These are phyloP conservation scores for Phylloporus sp. DNA, from an alignment of 768 basidiomycete species.

Conservation along the genomic window DNA sequence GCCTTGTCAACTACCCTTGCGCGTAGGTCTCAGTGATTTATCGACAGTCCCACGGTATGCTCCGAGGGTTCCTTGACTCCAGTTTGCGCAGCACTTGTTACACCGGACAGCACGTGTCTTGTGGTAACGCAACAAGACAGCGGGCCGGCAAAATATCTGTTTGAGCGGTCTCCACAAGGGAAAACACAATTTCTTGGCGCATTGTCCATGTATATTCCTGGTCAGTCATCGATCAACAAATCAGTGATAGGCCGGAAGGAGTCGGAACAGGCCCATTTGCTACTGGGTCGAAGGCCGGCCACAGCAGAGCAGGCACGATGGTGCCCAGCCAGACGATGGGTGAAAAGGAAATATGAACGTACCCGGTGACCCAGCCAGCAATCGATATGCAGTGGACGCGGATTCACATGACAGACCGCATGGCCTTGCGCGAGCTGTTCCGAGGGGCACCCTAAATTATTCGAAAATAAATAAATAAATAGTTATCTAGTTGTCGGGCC, in stretches of 20 bases:
- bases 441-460: too few relatives aligned
- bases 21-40: neutral
- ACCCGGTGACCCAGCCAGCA: neutral
- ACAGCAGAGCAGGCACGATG: neutral
- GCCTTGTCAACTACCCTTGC: neutral
- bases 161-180: neutral
- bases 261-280: conserved; percentile 4
- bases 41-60: conserved; percentile 1
- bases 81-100: neutral
- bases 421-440: too few relatives aligned
- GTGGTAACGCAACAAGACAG: neutral
- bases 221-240: conserved; percentile 9
- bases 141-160: neutral
- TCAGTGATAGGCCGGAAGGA: conserved; percentile 12
- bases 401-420: conserved; percentile 15
- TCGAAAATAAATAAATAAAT: neutral
- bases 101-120: conserved; percentile 4
- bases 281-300: neutral
- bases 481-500: conserved; percentile 16
- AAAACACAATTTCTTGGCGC: conserved; percentile 1
- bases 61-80: conserved; percentile 1
- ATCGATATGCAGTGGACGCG: neutral
- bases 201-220: conserved; percentile 10
- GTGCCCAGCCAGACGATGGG: neutral
- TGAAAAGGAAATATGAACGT: conserved; percentile 15